phyloP scores from a whole-genome alignment of 1,284 basidiomycete genomes.

The Exobasidium cylindrosporum region DNA sequence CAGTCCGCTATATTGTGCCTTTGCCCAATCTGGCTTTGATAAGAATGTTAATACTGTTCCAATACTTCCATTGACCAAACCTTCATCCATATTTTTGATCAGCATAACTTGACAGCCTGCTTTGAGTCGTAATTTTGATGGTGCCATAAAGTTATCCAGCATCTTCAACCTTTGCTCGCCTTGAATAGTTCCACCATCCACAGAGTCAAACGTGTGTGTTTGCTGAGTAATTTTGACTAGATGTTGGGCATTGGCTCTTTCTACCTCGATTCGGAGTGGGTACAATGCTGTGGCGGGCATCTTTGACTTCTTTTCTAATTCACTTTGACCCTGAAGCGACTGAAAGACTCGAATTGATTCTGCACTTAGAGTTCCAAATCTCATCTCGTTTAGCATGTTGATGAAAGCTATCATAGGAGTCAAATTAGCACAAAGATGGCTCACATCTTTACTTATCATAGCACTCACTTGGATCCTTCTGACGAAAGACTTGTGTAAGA shows the following conservation, averaged over 20 bases:
- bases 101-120: slow-evolving; percentile 67
- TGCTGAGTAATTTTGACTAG: slow-evolving; percentile 57
- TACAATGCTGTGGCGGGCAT: slow-evolving; percentile 29
- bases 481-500: slow-evolving; percentile 80
- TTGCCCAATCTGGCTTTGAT: slow-evolving; percentile 2
- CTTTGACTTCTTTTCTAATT: background rate
- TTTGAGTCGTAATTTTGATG: slow-evolving; percentile 63
- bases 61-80: slow-evolving; percentile 78
- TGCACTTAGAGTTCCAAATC: slow-evolving; percentile 30
- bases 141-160: slow-evolving; percentile 41
- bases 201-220: slow-evolving; percentile 32
- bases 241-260: slow-evolving; percentile 68
- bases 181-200: slow-evolving; percentile 34
- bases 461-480: slow-evolving; percentile 59
- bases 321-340: slow-evolving; percentile 1
- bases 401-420: slow-evolving; percentile 30
- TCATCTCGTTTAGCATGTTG: slow-evolving; percentile 48
- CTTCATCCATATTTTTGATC: slow-evolving; percentile 73
- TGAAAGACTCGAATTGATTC: slow-evolving; percentile 38
- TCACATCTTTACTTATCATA: background rate
- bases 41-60: slow-evolving; percentile 61
- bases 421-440: background rate
- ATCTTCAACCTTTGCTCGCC: slow-evolving; percentile 30
- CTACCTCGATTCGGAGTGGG: slow-evolving; percentile 70
- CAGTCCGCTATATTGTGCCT: slow-evolving; percentile 72